These are phyloP conservation scores for Sporisorium exsertum DNA, from an alignment of 1,284 basidiomycete species.

Conservation along the genomic window DNA sequence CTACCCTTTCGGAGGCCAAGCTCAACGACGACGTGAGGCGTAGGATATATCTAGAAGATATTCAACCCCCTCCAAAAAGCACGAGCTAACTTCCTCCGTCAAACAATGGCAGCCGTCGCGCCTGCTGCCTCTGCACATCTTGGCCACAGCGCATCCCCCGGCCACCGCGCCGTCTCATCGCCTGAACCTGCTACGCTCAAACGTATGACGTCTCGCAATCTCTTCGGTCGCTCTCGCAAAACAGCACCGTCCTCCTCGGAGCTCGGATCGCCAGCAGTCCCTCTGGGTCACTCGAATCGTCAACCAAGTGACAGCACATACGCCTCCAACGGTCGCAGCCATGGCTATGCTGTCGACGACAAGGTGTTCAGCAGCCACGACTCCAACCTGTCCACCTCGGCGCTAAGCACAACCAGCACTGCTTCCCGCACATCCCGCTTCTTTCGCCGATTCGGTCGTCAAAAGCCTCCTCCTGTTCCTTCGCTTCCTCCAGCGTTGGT, in stretches of 20 bases:
- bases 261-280: not conserved
- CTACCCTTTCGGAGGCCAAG: not conserved
- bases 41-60: not conserved
- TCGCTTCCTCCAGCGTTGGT: slow-evolving; percentile 42
- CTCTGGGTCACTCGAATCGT: not conserved
- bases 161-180: not conserved
- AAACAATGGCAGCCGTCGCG: slow-evolving; percentile 32
- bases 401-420: slow-evolving; percentile 19
- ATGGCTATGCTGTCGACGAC: slow-evolving; percentile 3
- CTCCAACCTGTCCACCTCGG: slow-evolving; percentile 34
- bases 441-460: slow-evolving; percentile 28
- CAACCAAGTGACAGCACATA: not conserved
- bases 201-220: slow-evolving; percentile 28
- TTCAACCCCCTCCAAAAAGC: not conserved
- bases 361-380: slow-evolving; percentile 20
- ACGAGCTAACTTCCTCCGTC: not conserved
- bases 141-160: not conserved
- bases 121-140: not conserved
- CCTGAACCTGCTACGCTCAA: not conserved
- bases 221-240: slow-evolving; percentile 39
- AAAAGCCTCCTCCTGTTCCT: slow-evolving; percentile 32
- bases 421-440: slow-evolving; percentile 34
- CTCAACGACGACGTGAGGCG: not conserved
- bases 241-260: not conserved
- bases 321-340: not conserved